Conservation (phyloP, 192 early-diverging fungal species). For the Physocladia obscura region DNA sequence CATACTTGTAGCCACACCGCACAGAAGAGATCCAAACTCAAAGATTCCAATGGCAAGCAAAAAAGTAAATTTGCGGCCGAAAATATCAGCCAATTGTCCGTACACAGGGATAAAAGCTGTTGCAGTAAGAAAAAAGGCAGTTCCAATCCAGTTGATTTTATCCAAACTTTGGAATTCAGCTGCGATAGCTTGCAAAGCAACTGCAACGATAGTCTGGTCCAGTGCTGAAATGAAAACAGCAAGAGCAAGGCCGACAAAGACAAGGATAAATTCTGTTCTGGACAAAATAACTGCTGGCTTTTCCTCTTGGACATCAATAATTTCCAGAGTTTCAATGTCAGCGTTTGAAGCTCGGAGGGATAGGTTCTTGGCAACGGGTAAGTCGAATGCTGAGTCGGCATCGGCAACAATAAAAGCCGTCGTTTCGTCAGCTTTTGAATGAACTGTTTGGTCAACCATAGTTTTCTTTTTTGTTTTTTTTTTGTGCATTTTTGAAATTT, state of each 20-base stretch:
- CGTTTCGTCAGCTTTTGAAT: too few relatives aligned
- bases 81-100: constrained; percentile 82
- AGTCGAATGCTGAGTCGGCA: too few relatives aligned
- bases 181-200: too few relatives aligned
- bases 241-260: constrained; percentile 34
- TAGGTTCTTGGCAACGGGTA: too few relatives aligned
- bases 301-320: neutral
- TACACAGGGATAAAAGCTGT: constrained; percentile 63
- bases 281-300: constrained; percentile 13
- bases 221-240: constrained; percentile 43
- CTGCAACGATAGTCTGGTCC: constrained; percentile 70
- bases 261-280: constrained; percentile 16
- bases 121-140: constrained; percentile 61
- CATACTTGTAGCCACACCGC: constrained; percentile 58
- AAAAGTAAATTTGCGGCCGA: constrained; percentile 74
- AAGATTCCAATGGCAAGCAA: constrained; percentile 72
- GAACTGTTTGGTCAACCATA: too few relatives aligned
- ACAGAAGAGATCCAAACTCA: too few relatives aligned
- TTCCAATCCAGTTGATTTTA: constrained; percentile 73
- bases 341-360: too few relatives aligned
- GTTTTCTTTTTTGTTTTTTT: too few relatives aligned
- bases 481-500: too few relatives aligned
- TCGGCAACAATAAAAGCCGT: too few relatives aligned
- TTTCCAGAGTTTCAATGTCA: too few relatives aligned
- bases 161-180: constrained; percentile 47